Percentiles rank a stretch among this genome's conserved stretches.
These are phyloP conservation scores for Blumeria hordei DNA, from an alignment of 2,329 filamentous ascomycete genomes.

Conservation along the genomic window DNA sequence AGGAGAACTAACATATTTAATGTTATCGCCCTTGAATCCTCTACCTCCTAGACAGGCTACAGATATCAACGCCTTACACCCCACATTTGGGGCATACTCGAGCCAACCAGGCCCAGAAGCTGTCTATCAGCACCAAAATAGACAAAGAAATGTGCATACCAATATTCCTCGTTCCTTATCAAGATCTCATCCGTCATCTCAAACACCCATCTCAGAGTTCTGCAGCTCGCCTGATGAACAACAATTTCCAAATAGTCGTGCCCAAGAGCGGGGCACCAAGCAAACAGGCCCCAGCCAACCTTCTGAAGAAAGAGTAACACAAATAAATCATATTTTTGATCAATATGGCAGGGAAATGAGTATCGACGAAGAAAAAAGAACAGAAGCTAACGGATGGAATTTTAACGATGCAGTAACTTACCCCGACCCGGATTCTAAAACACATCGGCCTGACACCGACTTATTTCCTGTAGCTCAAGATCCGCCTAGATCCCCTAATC, in stretches of 20 bases:
- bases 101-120: conserved; percentile 17
- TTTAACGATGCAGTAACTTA: conserved; percentile 57
- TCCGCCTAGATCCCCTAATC: conserved; percentile 55
- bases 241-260: conserved; percentile 12
- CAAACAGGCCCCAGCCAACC: not conserved
- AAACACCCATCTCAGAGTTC: conserved; percentile 13
- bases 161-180: conserved; percentile 24
- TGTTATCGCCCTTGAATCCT: conserved; percentile 42
- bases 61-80: conserved; percentile 33
- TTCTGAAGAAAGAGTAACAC: conserved; percentile 29
- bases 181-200: conserved; percentile 32
- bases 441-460: conserved; percentile 62
- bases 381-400: conserved; percentile 63
- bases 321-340: conserved; percentile 33
- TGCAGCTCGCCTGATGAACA: conserved; percentile 17
- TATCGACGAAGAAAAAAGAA: conserved; percentile 22
- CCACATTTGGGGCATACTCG: conserved; percentile 20
- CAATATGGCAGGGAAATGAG: conserved; percentile 27
- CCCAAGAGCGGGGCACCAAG: not conserved
- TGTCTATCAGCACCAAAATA: conserved; percentile 15
- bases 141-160: conserved; percentile 32
- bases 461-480: conserved; percentile 64
- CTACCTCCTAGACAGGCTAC: conserved; percentile 35
- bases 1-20: conserved; percentile 41
- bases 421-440: conserved; percentile 26